Base-by-base conservation (phyloP, 2,329 filamentous ascomycete species). In the Pseudogymnoascus sp. region DNA sequence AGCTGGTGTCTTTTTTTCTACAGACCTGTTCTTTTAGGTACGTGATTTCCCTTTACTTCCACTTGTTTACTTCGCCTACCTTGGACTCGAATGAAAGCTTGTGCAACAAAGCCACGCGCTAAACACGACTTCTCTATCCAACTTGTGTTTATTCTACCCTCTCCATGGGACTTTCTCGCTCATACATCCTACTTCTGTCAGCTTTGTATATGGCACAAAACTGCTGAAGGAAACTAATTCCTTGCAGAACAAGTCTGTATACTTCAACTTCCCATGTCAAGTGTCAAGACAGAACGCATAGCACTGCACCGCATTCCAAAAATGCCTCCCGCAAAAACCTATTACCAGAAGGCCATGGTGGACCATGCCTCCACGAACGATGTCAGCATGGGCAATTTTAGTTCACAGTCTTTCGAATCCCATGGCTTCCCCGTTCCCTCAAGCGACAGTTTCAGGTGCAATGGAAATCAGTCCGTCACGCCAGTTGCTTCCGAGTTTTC, bases 21-120 rank as follows among this genome's bases (percentile, higher is more conserved):
- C 44, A 54, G 44, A 33, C 44, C 44, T 54, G 44, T 54, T 54
- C 44, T 54, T 54, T 17, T 33, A 54, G 44, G 44, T 54, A 54
- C 44, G 26, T 29, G 11, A 17, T 33, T 33, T 33, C 26, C 44
- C 26, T 54, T 54, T 54, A 54, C 26, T 54, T 2, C 17, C 44
- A 54, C n/a, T 54, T 41, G 39, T 13, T 54, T 54, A 15, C 4
- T 54, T 54, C 7, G 6, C 9, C 44, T 17, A 1, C 5, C 9
- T 2, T 13, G 8, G n/a, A 33, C 44, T 54, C 29, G 44, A n/a
- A 15, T 54, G n/a, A 33, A 54, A 54, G 8, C 9, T 11, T n/a
- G 26, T 1, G 1, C 44, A 33, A 33, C 44, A 54, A 54, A 54
- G n/a, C 26, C 29, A 9, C 8, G 15, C 44, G n/a, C n/a, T 54